Evolutionary conservation across 2,329 filamentous ascomycete species (phyloP), one percentile per base, ranked within the genome.

Genomic region (Pseudogymnoascus sp.): DNA sequence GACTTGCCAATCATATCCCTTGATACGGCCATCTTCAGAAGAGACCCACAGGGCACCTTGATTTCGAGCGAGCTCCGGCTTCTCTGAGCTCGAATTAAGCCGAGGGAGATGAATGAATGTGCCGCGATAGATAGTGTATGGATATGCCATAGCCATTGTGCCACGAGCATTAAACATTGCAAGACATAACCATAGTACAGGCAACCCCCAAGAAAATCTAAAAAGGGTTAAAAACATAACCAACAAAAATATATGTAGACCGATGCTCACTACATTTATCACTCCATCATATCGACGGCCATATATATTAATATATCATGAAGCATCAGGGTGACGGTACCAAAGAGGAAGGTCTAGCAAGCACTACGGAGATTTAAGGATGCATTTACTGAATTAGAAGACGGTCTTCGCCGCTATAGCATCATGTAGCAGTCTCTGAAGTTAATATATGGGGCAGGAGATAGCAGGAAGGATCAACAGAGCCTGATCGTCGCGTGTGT

Each of bases 11-110:
- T 52, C 45, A 52, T 30, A 52, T 30, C 45, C 45, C 23, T 52
- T 52, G 25, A 52, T 52, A 19, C 45, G 45, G n/a, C 45, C 45
- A 30, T 52, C 25, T 16, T 30, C 45, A 52, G 45, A 52, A 19
- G 45, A 52, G 9, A 52, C 45, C 45, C 45, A 52, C n/a, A 52
- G n/a, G n/a, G n/a, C 45, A 52, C 45, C 45, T 52, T 52, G 25
- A 19, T 52, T 52, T 52, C 45, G 45, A 52, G 5, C 25, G n/a
- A 52, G 45, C 16, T 60, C 58, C 38, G 58, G 58, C 30, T 60
- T 60, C 7, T 30, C 23, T 2, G 58, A 60, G 30, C 35, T 38
- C 23, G 30, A 60, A 52, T 52, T 30, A 23, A 60, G 58, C 58
- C 25, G 45, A 5, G 45, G 45, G n/a, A 30, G 25, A 30, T 52